A percentile compares a stretch with the other conserved stretches of the same genome.
These are phyloP conservation scores for Tulasnella sp. DNA, from an alignment of 768 basidiomycete genomes.

Conservation along the genomic window DNA sequence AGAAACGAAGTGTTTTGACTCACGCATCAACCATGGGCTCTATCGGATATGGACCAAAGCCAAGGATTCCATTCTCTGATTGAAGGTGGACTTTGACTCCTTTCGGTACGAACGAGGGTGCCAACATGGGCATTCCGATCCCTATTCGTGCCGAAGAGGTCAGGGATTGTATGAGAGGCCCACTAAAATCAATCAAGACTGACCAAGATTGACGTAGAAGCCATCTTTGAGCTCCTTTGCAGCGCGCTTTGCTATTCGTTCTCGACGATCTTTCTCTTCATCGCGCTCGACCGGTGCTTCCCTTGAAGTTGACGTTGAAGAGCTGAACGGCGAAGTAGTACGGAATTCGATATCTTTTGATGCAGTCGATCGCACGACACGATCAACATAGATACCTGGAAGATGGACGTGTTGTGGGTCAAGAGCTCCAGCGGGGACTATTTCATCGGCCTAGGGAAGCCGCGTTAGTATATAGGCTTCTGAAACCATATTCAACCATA, in stretches of 20 bases:
- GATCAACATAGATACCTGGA: constrained; percentile 79
- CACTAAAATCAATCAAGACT: neutral
- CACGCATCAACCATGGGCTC: constrained; percentile 69
- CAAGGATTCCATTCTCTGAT: constrained; percentile 79
- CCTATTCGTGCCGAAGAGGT: constrained; percentile 29
- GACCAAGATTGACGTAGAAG: constrained; percentile 63
- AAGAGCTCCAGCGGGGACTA: constrained; percentile 71
- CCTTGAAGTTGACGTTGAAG: constrained; percentile 14
- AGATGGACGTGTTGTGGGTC: constrained; percentile 74
- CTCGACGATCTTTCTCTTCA: constrained; percentile 29
- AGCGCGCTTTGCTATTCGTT: constrained; percentile 71
- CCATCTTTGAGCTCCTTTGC: constrained; percentile 85
- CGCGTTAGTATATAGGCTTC: too few relatives aligned
- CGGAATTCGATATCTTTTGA: constrained; percentile 69
- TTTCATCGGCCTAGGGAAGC: constrained; percentile 60
- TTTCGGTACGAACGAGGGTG: constrained; percentile 63
- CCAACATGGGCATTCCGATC: constrained; percentile 85
- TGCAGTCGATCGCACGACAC: constrained; percentile 66
- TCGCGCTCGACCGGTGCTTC: constrained; percentile 19
- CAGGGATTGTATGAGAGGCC: neutral
- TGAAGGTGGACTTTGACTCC: constrained; percentile 79
- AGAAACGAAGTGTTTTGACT: constrained; percentile 24
- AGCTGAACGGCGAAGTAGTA: constrained; percentile 44
- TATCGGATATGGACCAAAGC: constrained; percentile 61
- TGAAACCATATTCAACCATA: neutral